Evolutionary conservation across 164 flowering plant genomes (phyloP), one percentile per base, ranked within the genome.

Genomic region (Akebia trifoliata): DNA sequence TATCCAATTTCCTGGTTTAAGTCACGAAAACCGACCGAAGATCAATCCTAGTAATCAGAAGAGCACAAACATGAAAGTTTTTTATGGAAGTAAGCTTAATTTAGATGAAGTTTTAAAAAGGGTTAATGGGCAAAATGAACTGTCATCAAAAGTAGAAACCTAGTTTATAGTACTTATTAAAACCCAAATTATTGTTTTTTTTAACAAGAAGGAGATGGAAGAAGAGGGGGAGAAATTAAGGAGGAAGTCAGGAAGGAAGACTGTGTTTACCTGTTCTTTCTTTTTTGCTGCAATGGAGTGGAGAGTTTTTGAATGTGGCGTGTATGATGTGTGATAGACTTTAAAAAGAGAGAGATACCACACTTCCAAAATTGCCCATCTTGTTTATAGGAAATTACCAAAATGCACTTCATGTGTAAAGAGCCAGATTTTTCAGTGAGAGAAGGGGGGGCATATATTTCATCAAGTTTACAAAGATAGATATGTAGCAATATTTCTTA

Each of bases 131-230:
- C 59, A 30, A 32, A 55, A 69, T 59, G 68, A 64, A 50, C 73
- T 70, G 69, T 64, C 59, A 65, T 65, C 66, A 52, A 57, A 70
- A 65, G 63, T 61, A 52, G 73, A 70, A 70, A 65, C n/a, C 21
- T 56, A n/a, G 57, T 46, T 22, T 63, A 11, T 34, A 55, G 15
- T 53, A 12, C 21, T 35, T 30, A 53, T n/a, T 25, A 38, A 56
- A 56, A 39, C 11, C 31, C 45, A n/a, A 34, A 20, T 12, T 22
- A 34, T 39, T 66, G n/a, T n/a, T n/a, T n/a, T n/a, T n/a, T n/a
- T n/a, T n/a, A n/a, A n/a, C n/a, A n/a, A n/a, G n/a, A 28, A 34
- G 17, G 12, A 30, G 30, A n/a, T 29, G 22, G 8, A 31, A 42
- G 18, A 15, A 43, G 18, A 43, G 20, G 26, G 29, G 30, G 52